These are phyloP conservation scores for Remersonia thermophila DNA, from an alignment of 2,329 filamentous ascomycete genomes.

Conservation along the genomic window DNA sequence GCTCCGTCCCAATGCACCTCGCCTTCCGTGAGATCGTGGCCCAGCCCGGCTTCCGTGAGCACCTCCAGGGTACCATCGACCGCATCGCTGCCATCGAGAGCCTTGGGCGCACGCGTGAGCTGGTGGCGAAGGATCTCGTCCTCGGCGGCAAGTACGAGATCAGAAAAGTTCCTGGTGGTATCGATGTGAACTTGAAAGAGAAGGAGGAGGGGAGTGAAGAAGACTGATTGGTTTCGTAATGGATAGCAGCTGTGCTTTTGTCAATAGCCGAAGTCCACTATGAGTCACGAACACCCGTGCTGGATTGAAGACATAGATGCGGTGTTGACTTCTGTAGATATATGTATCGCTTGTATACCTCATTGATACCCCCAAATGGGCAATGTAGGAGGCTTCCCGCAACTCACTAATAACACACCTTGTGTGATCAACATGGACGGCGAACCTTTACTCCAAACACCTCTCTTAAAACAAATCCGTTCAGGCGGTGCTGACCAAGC, in stretches of 20 bases:
- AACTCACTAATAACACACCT: too few relatives aligned
- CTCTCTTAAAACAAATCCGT: too few relatives aligned
- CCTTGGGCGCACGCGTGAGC: constrained; percentile 80
- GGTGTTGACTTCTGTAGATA: too few relatives aligned
- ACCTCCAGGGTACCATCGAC: constrained; percentile 69
- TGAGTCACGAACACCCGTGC: too few relatives aligned
- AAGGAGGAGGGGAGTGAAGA: constrained; percentile 8
- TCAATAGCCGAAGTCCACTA: too few relatives aligned
- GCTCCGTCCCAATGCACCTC: constrained; percentile 90
- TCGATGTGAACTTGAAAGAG: constrained; percentile 16
- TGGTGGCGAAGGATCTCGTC: constrained; percentile 91
- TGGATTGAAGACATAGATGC: too few relatives aligned
- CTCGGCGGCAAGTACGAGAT: constrained; percentile 70
- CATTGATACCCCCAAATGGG: too few relatives aligned
- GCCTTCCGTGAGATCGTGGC: constrained; percentile 78
- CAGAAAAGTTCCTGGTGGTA: constrained; percentile 11
- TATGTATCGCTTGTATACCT: too few relatives aligned
- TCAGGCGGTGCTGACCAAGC: too few relatives aligned
- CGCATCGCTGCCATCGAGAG: constrained; percentile 89
- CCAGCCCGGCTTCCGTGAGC: constrained; percentile 65
- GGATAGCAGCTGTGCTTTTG: neutral
- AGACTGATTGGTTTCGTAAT: constrained; percentile 1
- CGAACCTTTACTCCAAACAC: too few relatives aligned
- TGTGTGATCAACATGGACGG: too few relatives aligned
- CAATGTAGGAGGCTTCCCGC: too few relatives aligned